Evolutionary conservation across 2,329 filamentous ascomycete species (phyloP), one percentile per base, ranked within the genome.

Genomic region (Sporothrix inflata): DNA sequence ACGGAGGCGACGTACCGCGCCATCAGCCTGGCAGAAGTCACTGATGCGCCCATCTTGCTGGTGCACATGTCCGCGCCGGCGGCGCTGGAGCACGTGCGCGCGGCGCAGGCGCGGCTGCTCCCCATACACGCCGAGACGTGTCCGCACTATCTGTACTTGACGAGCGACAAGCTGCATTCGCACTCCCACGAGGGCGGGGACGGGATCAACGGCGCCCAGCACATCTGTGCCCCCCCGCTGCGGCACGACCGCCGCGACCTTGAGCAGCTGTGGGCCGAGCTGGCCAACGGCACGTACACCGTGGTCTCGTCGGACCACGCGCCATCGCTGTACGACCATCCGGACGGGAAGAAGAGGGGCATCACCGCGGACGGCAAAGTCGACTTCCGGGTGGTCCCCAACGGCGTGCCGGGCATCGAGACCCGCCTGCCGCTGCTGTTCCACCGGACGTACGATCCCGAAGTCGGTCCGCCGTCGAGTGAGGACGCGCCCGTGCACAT

Each of bases 61-160:
- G 86, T 88, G 53, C 86, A 87, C 76, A 84, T 87, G 79, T 83
- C 81, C 1, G 84, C 83, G 0, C 80, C 84, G 5, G 78, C 81
- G 5, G 86, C 85, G 2, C 82, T 85, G 12, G 77, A 80, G 3
- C 83, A 86, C 74, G 84, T 88, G 63, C 81, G 84, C 34, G 77
- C 81, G 19, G 86, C 86, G 0, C 86, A 88, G 75, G 82, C 82
- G 8, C 77, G 82, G 1, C 82, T 85, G 0, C 79, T 88, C 3
- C 86, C 87, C 0, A 81, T 88, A 51, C 85, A 87, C 74, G 87
- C 85, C 0, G 86, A 88, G 77, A 88, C 86, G 1, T 89, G 87
- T 75, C 87, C 86, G 3, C 87, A 89, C 71, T 89, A 89, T 74
- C 81, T 89, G 21, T 86, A 86, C 75, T 79, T 88, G 19, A 84